These are phyloP conservation scores for Aspergillus sp. DNA, from an alignment of 2,329 filamentous ascomycete genomes.

Conservation along the genomic window DNA sequence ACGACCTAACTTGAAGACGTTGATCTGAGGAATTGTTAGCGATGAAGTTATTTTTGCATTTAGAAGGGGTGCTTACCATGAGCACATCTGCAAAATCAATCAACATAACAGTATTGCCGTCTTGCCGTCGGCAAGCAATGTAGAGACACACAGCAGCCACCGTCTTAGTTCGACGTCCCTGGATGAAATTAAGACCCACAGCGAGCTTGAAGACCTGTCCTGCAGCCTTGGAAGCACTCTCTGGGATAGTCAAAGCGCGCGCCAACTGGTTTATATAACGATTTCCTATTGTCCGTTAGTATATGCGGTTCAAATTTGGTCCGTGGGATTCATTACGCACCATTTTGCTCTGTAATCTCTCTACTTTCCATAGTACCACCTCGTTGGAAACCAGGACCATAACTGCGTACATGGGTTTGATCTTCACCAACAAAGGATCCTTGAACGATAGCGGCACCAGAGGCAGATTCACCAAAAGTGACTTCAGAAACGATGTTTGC, in stretches of 20 bases:
- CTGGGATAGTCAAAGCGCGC: constrained; percentile 48
- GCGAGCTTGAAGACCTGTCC: constrained; percentile 75
- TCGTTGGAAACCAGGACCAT: constrained; percentile 48
- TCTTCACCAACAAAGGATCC: constrained; percentile 84
- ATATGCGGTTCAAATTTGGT: background rate
- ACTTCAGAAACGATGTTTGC: constrained; percentile 90
- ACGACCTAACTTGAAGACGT: constrained; percentile 88
- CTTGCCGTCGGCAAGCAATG: constrained; percentile 76
- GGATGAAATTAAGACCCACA: constrained; percentile 72
- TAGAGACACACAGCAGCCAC: constrained; percentile 92
- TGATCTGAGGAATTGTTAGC: constrained; percentile 52
- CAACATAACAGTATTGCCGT: constrained; percentile 81
- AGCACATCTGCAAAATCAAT: constrained; percentile 90
- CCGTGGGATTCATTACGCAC: constrained; percentile 16
- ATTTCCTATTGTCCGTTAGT: constrained; percentile 30
- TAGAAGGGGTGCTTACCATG: constrained; percentile 39
- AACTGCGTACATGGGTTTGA: constrained; percentile 73
- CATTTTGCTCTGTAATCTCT: constrained; percentile 47
- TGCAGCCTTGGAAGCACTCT: constrained; percentile 64
- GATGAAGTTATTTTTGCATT: background rate
- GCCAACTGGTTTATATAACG: constrained; percentile 45
- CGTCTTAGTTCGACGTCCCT: constrained; percentile 79
- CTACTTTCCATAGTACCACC: constrained; percentile 51
- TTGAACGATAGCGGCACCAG: constrained; percentile 84
- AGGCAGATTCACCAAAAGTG: constrained; percentile 82